These are phyloP conservation scores for Cyclostephanos invisitatus DNA, from an alignment of 108 stramenopile species.

Conservation along the genomic window DNA sequence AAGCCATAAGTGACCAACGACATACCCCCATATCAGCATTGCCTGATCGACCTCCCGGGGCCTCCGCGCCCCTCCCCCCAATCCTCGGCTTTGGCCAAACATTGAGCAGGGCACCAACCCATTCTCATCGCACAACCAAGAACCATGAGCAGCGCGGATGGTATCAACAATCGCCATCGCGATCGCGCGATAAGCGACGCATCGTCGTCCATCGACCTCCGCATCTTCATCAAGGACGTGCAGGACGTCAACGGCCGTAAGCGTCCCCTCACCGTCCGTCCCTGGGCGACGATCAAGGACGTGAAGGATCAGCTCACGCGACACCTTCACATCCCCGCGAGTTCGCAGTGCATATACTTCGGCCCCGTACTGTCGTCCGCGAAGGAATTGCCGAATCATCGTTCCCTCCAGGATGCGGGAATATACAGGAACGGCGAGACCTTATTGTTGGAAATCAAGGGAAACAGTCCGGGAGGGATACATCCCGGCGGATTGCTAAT, in stretches of 20 bases:
- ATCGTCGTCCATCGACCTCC: conserved; percentile 54
- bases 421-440: conserved; percentile 85
- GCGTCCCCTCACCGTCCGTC: conserved; percentile 67
- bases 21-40: not conserved
- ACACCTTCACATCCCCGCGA: conserved; percentile 67
- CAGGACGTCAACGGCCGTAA: conserved; percentile 67
- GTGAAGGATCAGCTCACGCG: conserved; percentile 75
- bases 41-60: not conserved
- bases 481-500: not conserved
- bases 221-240: conserved; percentile 82
- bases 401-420: conserved; percentile 84
- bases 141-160: too few relatives aligned
- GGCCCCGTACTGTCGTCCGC: conserved; percentile 70
- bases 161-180: conserved; percentile 3
- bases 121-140: not conserved
- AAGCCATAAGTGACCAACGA: not conserved
- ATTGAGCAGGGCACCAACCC: too few relatives aligned
- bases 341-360: conserved; percentile 74
- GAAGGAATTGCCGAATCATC: conserved; percentile 75
- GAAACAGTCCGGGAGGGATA: not conserved
- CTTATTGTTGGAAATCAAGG: conserved; percentile 71
- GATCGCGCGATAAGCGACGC: not conserved
- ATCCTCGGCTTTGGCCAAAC: not conserved
- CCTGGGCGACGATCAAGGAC: conserved; percentile 88
- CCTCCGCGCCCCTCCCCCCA: not conserved